These are phyloP conservation scores for Leucaena leucocephala DNA, from an alignment of 306 rosid genomes.

Conservation along the genomic window DNA sequence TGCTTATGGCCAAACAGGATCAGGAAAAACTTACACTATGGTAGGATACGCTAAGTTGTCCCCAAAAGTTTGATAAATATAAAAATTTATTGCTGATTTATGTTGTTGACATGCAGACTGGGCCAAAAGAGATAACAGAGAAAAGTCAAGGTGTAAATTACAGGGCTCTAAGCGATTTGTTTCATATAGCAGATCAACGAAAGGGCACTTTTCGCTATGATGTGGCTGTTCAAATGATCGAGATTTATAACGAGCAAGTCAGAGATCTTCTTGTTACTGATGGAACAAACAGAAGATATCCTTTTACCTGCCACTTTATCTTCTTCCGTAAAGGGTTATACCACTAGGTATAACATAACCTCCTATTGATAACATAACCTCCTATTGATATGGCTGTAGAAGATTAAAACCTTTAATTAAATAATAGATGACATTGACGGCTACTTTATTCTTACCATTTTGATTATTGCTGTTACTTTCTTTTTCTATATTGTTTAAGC, in stretches of 20 bases:
- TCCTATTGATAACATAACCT: slow-evolving; percentile 9
- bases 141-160: slow-evolving; percentile 91
- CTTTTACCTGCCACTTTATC: slow-evolving; percentile 49
- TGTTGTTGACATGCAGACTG: slow-evolving; percentile 54
- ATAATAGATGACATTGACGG: slow-evolving; percentile 1
- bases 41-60: slow-evolving; percentile 46
- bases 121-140: slow-evolving; percentile 92
- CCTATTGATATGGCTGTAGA: slow-evolving; percentile 11
- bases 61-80: background rate
- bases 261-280: slow-evolving; percentile 87
- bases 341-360: background rate
- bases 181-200: slow-evolving; percentile 78
- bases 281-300: slow-evolving; percentile 95
- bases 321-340: background rate
- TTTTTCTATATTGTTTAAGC: background rate
- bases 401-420: slow-evolving; percentile 9
- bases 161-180: slow-evolving; percentile 91
- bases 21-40: slow-evolving; percentile 90
- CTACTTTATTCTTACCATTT: background rate
- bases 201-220: slow-evolving; percentile 74
- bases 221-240: slow-evolving; percentile 95
- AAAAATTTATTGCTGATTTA: slow-evolving; percentile 27
- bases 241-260: slow-evolving; percentile 97
- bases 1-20: slow-evolving; percentile 95
- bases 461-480: background rate